Evolutionary conservation across 306 rosid genomes (phyloP).

Genomic region (Canavalia gladiata): DNA sequence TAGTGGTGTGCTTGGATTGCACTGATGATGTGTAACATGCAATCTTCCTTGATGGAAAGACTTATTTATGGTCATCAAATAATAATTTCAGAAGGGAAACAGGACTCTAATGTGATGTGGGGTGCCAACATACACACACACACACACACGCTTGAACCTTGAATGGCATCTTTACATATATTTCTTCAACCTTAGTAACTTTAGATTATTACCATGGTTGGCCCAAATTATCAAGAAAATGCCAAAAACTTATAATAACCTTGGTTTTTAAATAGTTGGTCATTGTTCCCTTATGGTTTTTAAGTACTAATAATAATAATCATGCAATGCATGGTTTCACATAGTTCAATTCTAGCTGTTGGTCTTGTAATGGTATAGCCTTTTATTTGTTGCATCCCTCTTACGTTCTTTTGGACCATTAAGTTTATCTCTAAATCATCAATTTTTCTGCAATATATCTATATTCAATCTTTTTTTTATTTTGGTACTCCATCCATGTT

Average conservation of each 20-base stretch:
- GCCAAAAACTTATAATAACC: neutral
- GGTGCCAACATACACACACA: neutral
- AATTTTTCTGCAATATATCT: neutral
- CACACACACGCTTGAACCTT: conserved; percentile 31
- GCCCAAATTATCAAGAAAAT: conserved; percentile 8
- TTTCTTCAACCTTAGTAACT: neutral
- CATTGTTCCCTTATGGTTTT: neutral
- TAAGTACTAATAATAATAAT: neutral
- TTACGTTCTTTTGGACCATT: neutral
- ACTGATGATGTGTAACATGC: conserved; percentile 16
- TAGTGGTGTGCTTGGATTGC: conserved; percentile 45
- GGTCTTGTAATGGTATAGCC: neutral
- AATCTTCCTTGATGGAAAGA: conserved; percentile 29
- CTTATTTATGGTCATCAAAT: conserved; percentile 35
- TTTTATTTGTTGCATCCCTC: neutral
- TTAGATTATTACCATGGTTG: conserved; percentile 33
- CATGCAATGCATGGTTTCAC: conserved; percentile 36
- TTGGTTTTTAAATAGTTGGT: neutral
- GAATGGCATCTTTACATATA: conserved; percentile 6
- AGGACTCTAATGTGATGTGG: neutral
- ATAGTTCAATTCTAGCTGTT: neutral
- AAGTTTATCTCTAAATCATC: neutral
- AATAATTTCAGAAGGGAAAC: conserved; percentile 37
- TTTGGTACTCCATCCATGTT: conserved; percentile 29
- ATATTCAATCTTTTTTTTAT: conserved; percentile 21